These are phyloP conservation scores for Periconia digitata DNA, from an alignment of 2,329 filamentous ascomycete species.

Conservation along the genomic window DNA sequence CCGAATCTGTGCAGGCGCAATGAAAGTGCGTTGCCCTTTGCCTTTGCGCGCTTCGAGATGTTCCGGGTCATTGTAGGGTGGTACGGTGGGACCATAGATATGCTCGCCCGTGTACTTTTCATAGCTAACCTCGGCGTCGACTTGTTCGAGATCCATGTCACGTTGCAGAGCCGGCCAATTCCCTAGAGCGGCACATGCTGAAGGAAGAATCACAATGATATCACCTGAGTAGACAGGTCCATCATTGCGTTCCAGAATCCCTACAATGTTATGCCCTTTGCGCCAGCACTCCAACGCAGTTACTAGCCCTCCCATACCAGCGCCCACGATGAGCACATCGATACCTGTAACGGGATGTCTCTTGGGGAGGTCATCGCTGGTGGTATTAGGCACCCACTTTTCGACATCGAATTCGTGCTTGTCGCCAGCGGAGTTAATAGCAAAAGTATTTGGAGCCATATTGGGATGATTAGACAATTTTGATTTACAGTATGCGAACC, in stretches of 20 bases:
- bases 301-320: constrained; percentile 25
- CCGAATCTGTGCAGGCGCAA: constrained; percentile 6
- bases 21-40: background rate
- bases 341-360: constrained; percentile 35
- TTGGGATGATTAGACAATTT: background rate
- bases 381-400: background rate
- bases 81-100: constrained; percentile 20
- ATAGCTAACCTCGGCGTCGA: constrained; percentile 51
- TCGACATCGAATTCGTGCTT: constrained; percentile 4
- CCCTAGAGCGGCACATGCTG: constrained; percentile 53
- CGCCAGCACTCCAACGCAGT: constrained; percentile 25
- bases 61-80: background rate
- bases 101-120: constrained; percentile 49
- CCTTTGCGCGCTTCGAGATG: background rate
- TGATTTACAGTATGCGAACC: no score
- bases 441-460: background rate
- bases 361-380: background rate
- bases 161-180: constrained; percentile 53
- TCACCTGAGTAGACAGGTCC: constrained; percentile 43
- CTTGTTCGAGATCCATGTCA: constrained; percentile 51
- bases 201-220: constrained; percentile 58
- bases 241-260: background rate
- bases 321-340: constrained; percentile 27
- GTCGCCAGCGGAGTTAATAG: constrained; percentile 2
- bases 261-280: constrained; percentile 26